Base-by-base conservation (phyloP, 495 filamentous ascomycete species). In the Rusavskia elegans region DNA sequence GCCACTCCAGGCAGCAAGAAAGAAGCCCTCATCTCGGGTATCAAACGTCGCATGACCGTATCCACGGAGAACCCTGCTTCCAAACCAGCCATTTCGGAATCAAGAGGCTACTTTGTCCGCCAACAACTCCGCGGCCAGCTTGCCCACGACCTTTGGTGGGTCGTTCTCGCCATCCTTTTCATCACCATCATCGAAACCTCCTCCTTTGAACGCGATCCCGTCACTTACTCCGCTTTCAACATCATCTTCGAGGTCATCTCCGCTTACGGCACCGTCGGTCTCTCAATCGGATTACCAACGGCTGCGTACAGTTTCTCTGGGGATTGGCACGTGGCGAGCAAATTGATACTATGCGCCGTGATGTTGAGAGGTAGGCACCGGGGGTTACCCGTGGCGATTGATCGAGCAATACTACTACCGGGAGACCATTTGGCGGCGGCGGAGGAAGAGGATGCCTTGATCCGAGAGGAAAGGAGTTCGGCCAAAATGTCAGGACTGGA, bases 121-220 rank as follows among this genome's bases (percentile, higher is more conserved):
- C 70, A 76, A 50, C 57, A 94, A 55, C 72, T 95, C 10, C 80
- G 82, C 35, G 81, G 82, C 32, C 86, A 94, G 60, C 77, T 94
- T 9, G 81, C 84, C 35, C 86, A 93, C 65, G 89, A 95, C 59
- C 64, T 89, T 3, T 93, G 87, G 87, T 90, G 81, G 80, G 76
- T 95, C 14, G 80, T 82, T 0, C 64, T 87, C 3, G 85, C 85
- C 3, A 70, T 82, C 5, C 68, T 87, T 20, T 69, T 87, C 53
- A 88, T 95, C 59, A 71, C 79, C 45, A 82, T 83, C 55, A 81
- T 83, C 51, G 87, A 93, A 60, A 78, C 78, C 3, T 66, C 67
- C 48, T 72, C 84, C 55, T 88, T 83, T 63, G 70, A 75, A 10
- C 59, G 64, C 21, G 72, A 88, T 50, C 87, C 87, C 0, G 69